Base-by-base conservation (phyloP, 352 stramenopile species). In the Pythium sukuiense region DNA sequence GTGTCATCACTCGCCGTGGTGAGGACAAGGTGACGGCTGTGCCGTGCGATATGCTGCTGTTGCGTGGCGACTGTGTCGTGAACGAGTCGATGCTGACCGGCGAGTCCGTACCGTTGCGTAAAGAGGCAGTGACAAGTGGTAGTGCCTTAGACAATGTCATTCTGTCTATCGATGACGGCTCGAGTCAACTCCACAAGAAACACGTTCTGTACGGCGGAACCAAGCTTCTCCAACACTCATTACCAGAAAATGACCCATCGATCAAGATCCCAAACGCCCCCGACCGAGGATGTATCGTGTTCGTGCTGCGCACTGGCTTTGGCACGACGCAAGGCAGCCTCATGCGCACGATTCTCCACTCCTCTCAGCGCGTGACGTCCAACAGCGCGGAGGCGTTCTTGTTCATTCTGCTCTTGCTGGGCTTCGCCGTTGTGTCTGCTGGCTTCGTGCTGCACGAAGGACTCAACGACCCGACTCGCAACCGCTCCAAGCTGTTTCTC, bases 31-130 rank as follows among this genome's bases (percentile, higher is more conserved):
- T 64, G 30, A 70, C 57, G 3, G 60, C 71, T 16, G 77, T 97
- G 16, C 95, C 95, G 20, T 97, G 89, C 54, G 97, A 99, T 76
- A 61, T 97, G 32, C 67, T 99, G 18, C 67, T 99, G 14, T 66
- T 99, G 16, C 70, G 76, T n/a, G 96, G 97, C 18, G 81, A 71
- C 39, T 95, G 85, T 60, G 89, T 99, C 18, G 91, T 98, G 9
- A 98, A 99, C 76, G 97, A 99, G 77, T 95, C 97, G 12, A 97
- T 98, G 81, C 80, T 99, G 24, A 98, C 97, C 6, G 97, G 97
- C 39, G 97, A 99, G 73, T 98, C 87, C 7, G 80, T 98, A 13
- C 94, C 95, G 6, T 83, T 99, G 67, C 78, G 95, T 7, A 99
- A 99, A 69, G 90, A 97, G 69, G 77, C 67, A 3, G 56, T 92